Evolutionary conservation across 164 flowering plant genomes (phyloP).

Genomic region (Platanus orientalis): DNA sequence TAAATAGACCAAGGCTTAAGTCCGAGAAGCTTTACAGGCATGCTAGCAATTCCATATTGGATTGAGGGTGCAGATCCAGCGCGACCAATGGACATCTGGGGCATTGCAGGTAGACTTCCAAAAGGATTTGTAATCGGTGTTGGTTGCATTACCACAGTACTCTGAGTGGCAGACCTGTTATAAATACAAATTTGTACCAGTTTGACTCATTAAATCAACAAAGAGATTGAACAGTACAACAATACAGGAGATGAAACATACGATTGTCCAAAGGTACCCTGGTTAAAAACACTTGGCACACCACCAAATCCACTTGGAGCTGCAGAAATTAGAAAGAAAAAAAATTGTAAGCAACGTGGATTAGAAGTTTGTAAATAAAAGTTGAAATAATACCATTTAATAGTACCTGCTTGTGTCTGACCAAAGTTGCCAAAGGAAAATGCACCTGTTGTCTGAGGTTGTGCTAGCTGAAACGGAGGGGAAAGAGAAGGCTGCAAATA

Average conservation of each 20-base stretch:
- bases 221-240: background rate
- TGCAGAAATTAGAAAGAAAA: conserved; percentile 24
- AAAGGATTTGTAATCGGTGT: conserved; percentile 57
- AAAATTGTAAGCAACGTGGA: no score
- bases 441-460: conserved; percentile 48
- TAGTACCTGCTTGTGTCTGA: conserved; percentile 29
- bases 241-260: conserved; percentile 27
- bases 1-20: conserved; percentile 4
- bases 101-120: conserved; percentile 85
- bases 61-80: conserved; percentile 68
- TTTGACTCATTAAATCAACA: background rate
- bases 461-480: conserved; percentile 47
- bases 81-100: conserved; percentile 76
- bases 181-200: background rate
- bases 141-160: conserved; percentile 40
- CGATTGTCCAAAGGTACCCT: conserved; percentile 55
- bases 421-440: conserved; percentile 56
- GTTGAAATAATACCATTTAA: no score
- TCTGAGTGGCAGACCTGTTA: conserved; percentile 52
- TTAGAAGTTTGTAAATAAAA: no score
- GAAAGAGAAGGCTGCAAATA: conserved; percentile 45
- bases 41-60: conserved; percentile 88
- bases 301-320: conserved; percentile 46
- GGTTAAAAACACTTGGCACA: conserved; percentile 41
- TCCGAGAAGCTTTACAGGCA: conserved; percentile 52